These are phyloP conservation scores for Stenocarpella maydis DNA, from an alignment of 2,329 filamentous ascomycete genomes.

Conservation along the genomic window DNA sequence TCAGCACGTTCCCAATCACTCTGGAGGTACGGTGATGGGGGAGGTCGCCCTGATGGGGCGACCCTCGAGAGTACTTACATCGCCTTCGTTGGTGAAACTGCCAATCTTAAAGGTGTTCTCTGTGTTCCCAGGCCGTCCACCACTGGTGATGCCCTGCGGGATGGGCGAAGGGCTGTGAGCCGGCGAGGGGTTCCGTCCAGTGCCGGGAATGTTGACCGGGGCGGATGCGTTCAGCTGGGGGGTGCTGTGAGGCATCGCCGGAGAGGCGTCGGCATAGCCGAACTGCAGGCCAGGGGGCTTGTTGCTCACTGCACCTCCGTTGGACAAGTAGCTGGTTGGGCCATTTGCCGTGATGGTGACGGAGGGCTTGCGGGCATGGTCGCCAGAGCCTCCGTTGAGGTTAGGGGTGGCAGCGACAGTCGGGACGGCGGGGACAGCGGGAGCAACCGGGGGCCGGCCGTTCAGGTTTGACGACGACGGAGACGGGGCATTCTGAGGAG, in stretches of 20 bases:
- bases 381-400: slow-evolving; percentile 73
- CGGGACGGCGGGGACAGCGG: slow-evolving; percentile 71
- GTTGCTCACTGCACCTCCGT: slow-evolving; percentile 71
- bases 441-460: slow-evolving; percentile 77
- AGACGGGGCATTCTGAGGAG: slow-evolving; percentile 68
- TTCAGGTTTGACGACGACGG: slow-evolving; percentile 82
- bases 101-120: slow-evolving; percentile 75
- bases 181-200: slow-evolving; percentile 81
- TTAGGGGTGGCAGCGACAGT: slow-evolving; percentile 68
- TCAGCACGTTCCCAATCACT: slow-evolving; percentile 33
- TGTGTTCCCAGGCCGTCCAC: slow-evolving; percentile 73
- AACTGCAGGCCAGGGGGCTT: slow-evolving; percentile 75
- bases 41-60: background rate
- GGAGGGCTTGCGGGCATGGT: slow-evolving; percentile 86
- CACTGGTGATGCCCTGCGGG: slow-evolving; percentile 83
- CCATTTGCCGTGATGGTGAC: slow-evolving; percentile 91
- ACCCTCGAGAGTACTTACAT: slow-evolving; percentile 65
- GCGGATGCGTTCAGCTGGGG: slow-evolving; percentile 65
- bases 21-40: slow-evolving; percentile 30
- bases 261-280: slow-evolving; percentile 74
- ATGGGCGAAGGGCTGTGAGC: slow-evolving; percentile 92
- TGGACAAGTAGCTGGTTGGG: slow-evolving; percentile 76
- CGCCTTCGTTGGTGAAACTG: slow-evolving; percentile 80
- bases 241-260: slow-evolving; percentile 71
- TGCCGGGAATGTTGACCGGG: slow-evolving; percentile 69